Conservation (phyloP, 1,284 basidiomycete genomes). For the Tylopilus sp. region DNA sequence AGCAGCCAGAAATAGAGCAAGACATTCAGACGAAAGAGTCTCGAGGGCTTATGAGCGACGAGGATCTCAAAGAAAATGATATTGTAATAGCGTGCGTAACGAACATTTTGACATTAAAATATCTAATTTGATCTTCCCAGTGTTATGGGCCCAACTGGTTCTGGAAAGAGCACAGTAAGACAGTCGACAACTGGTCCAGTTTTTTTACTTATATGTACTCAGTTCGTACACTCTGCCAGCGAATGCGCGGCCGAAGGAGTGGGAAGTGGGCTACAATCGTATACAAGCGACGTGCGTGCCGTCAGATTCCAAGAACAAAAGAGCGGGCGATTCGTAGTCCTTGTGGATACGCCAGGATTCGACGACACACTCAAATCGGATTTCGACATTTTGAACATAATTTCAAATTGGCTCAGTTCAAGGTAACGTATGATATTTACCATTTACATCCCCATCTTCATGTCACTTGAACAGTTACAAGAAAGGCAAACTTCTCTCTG, state of each 20-base stretch:
- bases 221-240: constrained; percentile 38
- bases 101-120: not conserved
- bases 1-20: not conserved
- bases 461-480: constrained; percentile 40
- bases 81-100: not conserved
- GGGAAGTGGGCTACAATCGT: constrained; percentile 27
- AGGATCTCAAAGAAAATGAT: not conserved
- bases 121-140: not conserved
- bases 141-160: not conserved
- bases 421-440: constrained; percentile 6
- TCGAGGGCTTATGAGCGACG: not conserved
- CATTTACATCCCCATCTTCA: not conserved
- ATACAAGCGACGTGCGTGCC: constrained; percentile 22
- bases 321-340: not conserved
- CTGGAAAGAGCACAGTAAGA: constrained; percentile 5
- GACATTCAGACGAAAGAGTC: not conserved
- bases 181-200: not conserved
- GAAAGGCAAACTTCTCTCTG: constrained; percentile 44
- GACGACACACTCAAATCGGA: constrained; percentile 22
- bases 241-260: constrained; percentile 18
- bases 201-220: not conserved
- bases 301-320: constrained; percentile 7
- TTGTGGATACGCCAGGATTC: constrained; percentile 9
- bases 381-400: constrained; percentile 29
- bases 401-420: constrained; percentile 29